A percentile compares a stretch with the other conserved stretches of the same genome.
phyloP scores from a whole-genome alignment of 2,329 filamentous ascomycete genomes.

The Sporothrix schenckii region DNA sequence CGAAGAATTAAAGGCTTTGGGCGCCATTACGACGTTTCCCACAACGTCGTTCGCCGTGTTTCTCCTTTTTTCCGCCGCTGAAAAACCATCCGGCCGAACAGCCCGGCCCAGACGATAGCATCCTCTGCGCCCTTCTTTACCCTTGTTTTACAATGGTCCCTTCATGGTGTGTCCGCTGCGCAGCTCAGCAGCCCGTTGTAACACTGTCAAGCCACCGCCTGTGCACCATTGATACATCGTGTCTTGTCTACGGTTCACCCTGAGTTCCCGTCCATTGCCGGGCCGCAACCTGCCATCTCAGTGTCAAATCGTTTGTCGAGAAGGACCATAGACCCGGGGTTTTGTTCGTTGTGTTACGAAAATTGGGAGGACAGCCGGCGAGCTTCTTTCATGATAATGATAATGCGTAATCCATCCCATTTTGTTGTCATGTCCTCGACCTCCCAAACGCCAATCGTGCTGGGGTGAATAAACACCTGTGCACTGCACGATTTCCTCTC shows the following conservation, averaged over 20 bases:
- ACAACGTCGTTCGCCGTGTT: no score
- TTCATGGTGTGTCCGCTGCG: not conserved
- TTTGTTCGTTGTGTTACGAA: not conserved
- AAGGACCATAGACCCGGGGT: not conserved
- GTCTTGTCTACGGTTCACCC: not conserved
- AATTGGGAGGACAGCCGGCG: not conserved
- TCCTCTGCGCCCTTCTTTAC: not conserved
- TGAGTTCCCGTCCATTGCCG: not conserved
- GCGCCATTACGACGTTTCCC: not conserved
- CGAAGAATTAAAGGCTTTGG: not conserved
- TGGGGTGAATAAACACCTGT: not conserved
- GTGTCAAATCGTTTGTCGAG: not conserved
- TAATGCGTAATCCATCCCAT: slow-evolving; percentile 2
- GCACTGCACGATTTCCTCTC: not conserved
- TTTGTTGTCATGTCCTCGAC: not conserved
- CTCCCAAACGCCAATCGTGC: not conserved
- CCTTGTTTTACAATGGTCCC: slow-evolving; percentile 5
- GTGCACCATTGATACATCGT: not conserved
- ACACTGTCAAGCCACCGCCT: not conserved
- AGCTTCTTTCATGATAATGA: not conserved
- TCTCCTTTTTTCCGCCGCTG: not conserved
- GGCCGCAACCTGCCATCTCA: slow-evolving; percentile 10
- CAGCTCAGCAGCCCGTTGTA: not conserved
- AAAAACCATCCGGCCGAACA: not conserved
- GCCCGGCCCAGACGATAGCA: no score